phyloP scores from a whole-genome alignment of 306 rosid species.

The Dalbergia cochinchinensis region DNA sequence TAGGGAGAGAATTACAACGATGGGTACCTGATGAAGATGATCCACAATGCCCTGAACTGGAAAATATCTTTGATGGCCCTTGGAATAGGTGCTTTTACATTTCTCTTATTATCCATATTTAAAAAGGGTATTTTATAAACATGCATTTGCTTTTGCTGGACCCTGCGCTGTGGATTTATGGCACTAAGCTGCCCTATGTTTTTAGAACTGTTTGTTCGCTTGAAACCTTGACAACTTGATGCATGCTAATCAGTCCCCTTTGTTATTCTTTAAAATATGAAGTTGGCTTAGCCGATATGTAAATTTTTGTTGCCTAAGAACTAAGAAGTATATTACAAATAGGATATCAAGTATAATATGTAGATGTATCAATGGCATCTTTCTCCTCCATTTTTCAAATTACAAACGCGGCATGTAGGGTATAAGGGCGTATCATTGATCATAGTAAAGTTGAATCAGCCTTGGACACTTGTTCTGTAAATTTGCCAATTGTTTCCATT shows the following conservation, averaged over 20 bases:
- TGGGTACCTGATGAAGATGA: conserved; percentile 94
- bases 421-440: conserved; percentile 1
- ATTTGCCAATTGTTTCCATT: neutral
- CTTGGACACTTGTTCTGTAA: conserved; percentile 2
- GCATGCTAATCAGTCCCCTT: conserved; percentile 17
- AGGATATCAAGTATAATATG: conserved; percentile 4
- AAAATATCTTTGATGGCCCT: conserved; percentile 74
- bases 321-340: conserved; percentile 4
- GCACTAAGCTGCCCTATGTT: conserved; percentile 3
- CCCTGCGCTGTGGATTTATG: neutral
- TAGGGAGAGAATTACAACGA: conserved; percentile 83
- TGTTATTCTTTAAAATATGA: conserved; percentile 29
- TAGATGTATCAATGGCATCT: conserved; percentile 28
- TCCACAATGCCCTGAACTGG: conserved; percentile 86
- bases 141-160: conserved; percentile 15
- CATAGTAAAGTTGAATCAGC: neutral
- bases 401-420: conserved; percentile 23
- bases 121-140: neutral
- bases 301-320: neutral
- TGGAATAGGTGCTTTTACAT: conserved; percentile 84
- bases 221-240: conserved; percentile 28
- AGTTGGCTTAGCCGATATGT: conserved; percentile 7
- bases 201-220: conserved; percentile 22
- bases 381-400: conserved; percentile 30
- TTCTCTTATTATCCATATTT: conserved; percentile 42